These are phyloP conservation scores for Lachnellula occidentalis DNA, from an alignment of 2,329 filamentous ascomycete species.

Conservation along the genomic window DNA sequence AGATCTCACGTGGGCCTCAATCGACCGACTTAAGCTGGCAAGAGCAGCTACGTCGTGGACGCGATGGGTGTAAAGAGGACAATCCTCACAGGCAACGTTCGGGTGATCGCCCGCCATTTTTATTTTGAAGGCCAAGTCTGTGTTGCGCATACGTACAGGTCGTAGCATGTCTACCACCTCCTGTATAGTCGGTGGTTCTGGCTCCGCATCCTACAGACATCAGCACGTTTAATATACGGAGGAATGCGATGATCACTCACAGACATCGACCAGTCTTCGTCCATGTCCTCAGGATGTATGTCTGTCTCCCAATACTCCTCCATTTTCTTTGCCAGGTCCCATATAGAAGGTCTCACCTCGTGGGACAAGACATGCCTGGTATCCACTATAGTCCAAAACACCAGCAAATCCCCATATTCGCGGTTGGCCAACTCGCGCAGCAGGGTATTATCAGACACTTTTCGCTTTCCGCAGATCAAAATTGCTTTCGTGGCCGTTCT, in stretches of 20 bases:
- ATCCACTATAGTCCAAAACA: constrained; percentile 14
- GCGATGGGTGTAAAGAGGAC: too few species aligned
- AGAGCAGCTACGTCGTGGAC: too few species aligned
- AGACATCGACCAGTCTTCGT: neutral
- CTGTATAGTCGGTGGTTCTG: too few species aligned
- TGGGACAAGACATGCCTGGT: neutral
- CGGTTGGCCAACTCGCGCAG: constrained; percentile 2
- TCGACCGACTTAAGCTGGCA: too few species aligned
- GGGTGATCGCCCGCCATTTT: too few species aligned
- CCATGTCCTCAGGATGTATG: neutral
- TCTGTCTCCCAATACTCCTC: neutral
- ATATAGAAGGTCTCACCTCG: neutral
- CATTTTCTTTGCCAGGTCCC: neutral
- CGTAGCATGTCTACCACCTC: too few species aligned
- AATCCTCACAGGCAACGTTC: too few species aligned
- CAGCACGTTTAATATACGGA: too few species aligned
- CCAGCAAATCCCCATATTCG: constrained; percentile 2
- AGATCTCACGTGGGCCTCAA: too few species aligned
- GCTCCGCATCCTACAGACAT: too few species aligned
- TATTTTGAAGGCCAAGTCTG: too few species aligned
- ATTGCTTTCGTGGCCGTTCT: neutral
- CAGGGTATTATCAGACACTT: neutral
- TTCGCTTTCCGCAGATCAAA: neutral
- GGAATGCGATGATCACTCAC: neutral
- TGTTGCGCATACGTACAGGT: too few species aligned